phyloP scores from a whole-genome alignment of 1,139 yeast species.

The Pichia sp. region DNA sequence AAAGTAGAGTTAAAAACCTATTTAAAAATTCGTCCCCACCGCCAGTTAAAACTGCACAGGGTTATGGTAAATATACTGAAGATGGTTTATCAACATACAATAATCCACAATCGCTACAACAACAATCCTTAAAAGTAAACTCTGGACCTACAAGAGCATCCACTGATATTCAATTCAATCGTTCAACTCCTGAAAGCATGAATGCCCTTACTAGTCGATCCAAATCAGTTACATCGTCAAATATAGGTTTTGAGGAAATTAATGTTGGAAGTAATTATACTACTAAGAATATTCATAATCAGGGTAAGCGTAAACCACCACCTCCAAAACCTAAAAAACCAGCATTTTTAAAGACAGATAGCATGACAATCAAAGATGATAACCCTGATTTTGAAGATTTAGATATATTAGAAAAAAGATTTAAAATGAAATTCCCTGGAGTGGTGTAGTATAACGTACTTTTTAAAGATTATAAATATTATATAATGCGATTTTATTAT shows the following conservation, averaged over 20 bases:
- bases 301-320: slow-evolving; percentile 15
- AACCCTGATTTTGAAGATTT: slow-evolving; percentile 9
- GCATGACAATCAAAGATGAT: neutral
- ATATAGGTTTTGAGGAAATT: neutral
- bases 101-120: neutral
- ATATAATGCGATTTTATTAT: no score
- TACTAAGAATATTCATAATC: no score
- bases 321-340: slow-evolving; percentile 24
- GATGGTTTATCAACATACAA: neutral
- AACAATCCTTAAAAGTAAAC: neutral
- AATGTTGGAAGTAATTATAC: no score
- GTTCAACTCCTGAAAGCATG: slow-evolving; percentile 1
- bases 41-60: slow-evolving; percentile 53
- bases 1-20: slow-evolving; percentile 59
- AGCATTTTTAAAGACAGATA: slow-evolving; percentile 12
- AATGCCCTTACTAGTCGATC: neutral
- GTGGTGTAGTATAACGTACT: neutral
- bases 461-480: no score
- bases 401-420: slow-evolving; percentile 16
- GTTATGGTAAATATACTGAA: slow-evolving; percentile 70
- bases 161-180: neutral
- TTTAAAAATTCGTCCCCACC: slow-evolving; percentile 45
- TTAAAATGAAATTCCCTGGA: slow-evolving; percentile 17
- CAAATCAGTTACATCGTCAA: neutral
- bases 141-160: slow-evolving; percentile 12